Percentiles rank a stretch among this genome's conserved stretches.
Evolutionary conservation across 192 early-diverging fungal genomes (phyloP).

Genomic region (Diversispora epigaea): DNA sequence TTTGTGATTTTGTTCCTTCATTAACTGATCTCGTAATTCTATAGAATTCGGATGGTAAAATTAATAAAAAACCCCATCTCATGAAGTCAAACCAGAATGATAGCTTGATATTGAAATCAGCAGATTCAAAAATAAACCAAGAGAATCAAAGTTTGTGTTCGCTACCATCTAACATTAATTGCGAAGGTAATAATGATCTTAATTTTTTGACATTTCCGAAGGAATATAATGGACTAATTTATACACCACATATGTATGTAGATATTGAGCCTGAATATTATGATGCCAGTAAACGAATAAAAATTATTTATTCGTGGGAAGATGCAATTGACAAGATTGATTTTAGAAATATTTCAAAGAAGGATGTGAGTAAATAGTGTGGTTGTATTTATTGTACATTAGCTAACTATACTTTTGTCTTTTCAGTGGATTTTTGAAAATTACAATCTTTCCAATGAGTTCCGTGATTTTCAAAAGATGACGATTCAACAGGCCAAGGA

Average conservation of each 20-base stretch:
- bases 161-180: conserved; percentile 10
- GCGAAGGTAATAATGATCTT: conserved; percentile 15
- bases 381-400: conserved; percentile 24
- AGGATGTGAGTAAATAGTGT: conserved; percentile 24
- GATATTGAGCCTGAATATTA: conserved; percentile 21
- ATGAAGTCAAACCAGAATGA: conserved; percentile 12
- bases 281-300: conserved; percentile 23
- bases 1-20: conserved; percentile 29
- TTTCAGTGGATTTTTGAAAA: conserved; percentile 27
- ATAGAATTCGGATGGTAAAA: conserved; percentile 32
- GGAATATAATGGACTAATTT: conserved; percentile 24
- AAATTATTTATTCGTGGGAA: conserved; percentile 27
- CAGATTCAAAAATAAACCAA: conserved; percentile 13
- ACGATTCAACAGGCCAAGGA: neutral
- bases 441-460: conserved; percentile 24
- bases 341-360: conserved; percentile 26
- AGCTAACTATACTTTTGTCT: conserved; percentile 21
- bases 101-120: too few species aligned
- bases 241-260: conserved; percentile 13
- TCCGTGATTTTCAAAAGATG: conserved; percentile 8
- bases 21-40: conserved; percentile 38
- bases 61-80: conserved; percentile 7
- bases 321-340: conserved; percentile 31
- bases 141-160: neutral
- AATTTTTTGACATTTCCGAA: conserved; percentile 25